phyloP scores from a whole-genome alignment of 2,329 filamentous ascomycete genomes.

The Apiospora arundinis region DNA sequence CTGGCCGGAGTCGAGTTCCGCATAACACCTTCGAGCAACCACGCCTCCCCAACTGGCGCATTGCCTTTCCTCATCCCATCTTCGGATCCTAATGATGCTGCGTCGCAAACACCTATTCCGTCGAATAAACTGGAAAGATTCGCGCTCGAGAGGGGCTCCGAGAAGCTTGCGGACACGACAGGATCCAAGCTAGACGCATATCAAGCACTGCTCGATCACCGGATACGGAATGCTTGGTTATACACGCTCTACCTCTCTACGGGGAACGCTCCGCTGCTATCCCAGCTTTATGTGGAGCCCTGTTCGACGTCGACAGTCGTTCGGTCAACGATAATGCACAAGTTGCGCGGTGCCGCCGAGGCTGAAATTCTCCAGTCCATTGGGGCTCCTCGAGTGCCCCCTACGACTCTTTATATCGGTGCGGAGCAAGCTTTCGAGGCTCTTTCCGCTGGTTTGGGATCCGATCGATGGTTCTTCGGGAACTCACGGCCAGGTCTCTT shows the following conservation, averaged over 20 bases:
- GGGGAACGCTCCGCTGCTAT: slow-evolving; percentile 71
- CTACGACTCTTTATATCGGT: slow-evolving; percentile 48
- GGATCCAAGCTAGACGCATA: slow-evolving; percentile 75
- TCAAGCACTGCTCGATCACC: slow-evolving; percentile 75
- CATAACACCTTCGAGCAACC: slow-evolving; percentile 80
- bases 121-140: slow-evolving; percentile 74
- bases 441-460: slow-evolving; percentile 50
- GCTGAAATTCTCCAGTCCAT: slow-evolving; percentile 73
- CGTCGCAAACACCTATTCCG: slow-evolving; percentile 54
- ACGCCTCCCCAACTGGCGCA: slow-evolving; percentile 88
- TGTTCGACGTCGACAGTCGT: slow-evolving; percentile 67
- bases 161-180: slow-evolving; percentile 53
- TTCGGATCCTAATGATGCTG: slow-evolving; percentile 40
- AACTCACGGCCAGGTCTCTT: slow-evolving; percentile 70
- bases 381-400: slow-evolving; percentile 43
- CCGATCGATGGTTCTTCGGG: slow-evolving; percentile 57
- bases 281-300: slow-evolving; percentile 73
- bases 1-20: slow-evolving; percentile 74
- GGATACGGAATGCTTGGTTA: slow-evolving; percentile 87
- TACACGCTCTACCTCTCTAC: slow-evolving; percentile 81
- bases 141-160: slow-evolving; percentile 57
- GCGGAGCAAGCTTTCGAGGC: slow-evolving; percentile 54
- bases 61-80: slow-evolving; percentile 83
- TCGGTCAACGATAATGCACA: slow-evolving; percentile 64
- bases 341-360: slow-evolving; percentile 76